Base-by-base conservation (phyloP, 768 basidiomycete genomes). In the Hydnomerulius pinastri region DNA sequence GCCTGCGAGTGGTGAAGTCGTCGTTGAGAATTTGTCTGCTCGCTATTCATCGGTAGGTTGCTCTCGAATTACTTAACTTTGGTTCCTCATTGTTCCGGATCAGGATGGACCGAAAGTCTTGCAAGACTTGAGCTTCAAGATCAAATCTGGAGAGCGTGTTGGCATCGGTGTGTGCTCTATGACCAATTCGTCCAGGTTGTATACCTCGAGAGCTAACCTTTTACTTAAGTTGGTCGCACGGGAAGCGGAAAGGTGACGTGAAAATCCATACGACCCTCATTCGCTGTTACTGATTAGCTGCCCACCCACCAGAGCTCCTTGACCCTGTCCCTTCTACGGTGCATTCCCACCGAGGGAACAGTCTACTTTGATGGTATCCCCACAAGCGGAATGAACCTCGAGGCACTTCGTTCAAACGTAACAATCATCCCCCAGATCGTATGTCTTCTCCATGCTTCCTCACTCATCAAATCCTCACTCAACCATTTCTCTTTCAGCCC, bases 361-460 rank as follows among this genome's bases (percentile, higher is more conserved):
- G 76, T 84, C 21, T 71, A 69, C 52, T 82, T 77, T 53, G 82
- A 84, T 53, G 79, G 76, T 5, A 51, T 76, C 28, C 68, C 68
- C 8, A 78, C 76, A 2, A 65, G 71, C 47, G 57, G 63, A 1
- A 61, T 84, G 61, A 83, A 84, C 61, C 65, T 84, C 1, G 73
- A 82, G 38, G 75, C 74, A 6, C 68, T 85, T 8, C 68, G 83
- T 7, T 71, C 74, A 0, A 73, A 74, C 47, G 74, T 84, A 45
- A 83, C 82, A 33, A 80, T 82, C 63, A 83, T 84, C 33, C 82
- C 82, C 3, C 82, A 83, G 58, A 63, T 71, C 35, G 80, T 80
- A 51, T n/a, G n/a, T n/a, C n/a, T n/a, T n/a, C n/a, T n/a, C n/a
- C n/a, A n/a, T n/a, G n/a, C n/a, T n/a, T n/a, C n/a, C n/a, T n/a